Evolutionary conservation across 805 yeast species (phyloP), one percentile per base, ranked within the genome.

Genomic region (Teunomyces aglyptinius): DNA sequence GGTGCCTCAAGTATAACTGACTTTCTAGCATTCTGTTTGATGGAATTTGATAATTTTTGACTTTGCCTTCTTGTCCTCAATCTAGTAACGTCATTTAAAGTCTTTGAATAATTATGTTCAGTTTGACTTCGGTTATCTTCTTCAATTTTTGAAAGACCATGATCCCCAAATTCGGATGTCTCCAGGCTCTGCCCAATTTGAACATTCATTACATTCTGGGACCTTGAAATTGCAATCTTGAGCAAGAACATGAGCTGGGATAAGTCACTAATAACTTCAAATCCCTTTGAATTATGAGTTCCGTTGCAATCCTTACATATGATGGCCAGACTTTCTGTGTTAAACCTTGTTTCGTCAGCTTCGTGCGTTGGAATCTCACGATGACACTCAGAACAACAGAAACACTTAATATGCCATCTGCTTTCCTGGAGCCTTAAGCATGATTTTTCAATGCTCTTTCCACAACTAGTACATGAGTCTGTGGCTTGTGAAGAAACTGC

Each of bases 371-470:
- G 49, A 34, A 59, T 53, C 11, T 46, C 48, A 12, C 75, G 73
- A 11, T 64, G 58, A 61, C 97, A 91, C 6, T 60, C 59, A 0
- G 78, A 64, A 58, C 98, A 92, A 7, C 63, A 57, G 36, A 92
- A 76, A 65, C 99, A 94, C 24, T 76, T 69, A 11, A 73, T 48
- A 62, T 94, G 99, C 97, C 97, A 92, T 55, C 97, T 78, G 42
- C 71, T 68, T 29, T 81, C 82, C 16, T 71, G 71, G 53, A 74
- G 78, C 38, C 75, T 76, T 12, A 83, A 69, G 66, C 98, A 92
- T n/a, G 77, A 77, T 54, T 85, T 94, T 64, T 94, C 97, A 33
- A 92, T 87, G 53, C 90, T 82, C 60, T 82, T 81, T 2, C 74
- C 70, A 63, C 99, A 94, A 1, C 64, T 60, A 10, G 70, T 70